Percentiles rank a stretch among this genome's conserved stretches.
Evolutionary conservation across 495 filamentous ascomycete species (phyloP).

Genomic region (Annulohypoxylon bovei): DNA sequence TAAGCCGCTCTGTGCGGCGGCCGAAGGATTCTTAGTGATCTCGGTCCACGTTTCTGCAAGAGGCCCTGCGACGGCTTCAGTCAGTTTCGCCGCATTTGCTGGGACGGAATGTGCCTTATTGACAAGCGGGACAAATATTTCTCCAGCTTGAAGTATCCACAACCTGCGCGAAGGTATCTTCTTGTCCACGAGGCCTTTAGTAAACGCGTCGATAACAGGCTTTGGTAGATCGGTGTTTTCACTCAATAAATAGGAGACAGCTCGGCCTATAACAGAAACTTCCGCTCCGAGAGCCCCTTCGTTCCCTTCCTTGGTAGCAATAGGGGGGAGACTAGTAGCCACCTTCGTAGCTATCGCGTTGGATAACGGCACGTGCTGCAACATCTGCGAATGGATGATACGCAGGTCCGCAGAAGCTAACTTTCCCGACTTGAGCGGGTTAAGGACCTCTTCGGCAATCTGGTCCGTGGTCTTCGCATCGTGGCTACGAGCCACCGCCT

Average conservation of each 20-base stretch:
- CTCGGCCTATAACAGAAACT: conserved; percentile 70
- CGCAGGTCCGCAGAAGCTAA: conserved; percentile 83
- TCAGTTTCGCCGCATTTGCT: conserved; percentile 62
- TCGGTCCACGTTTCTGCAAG: conserved; percentile 81
- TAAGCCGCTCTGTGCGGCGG: conserved; percentile 79
- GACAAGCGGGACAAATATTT: conserved; percentile 69
- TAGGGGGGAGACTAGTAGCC: conserved; percentile 68
- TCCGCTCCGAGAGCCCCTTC: conserved; percentile 83
- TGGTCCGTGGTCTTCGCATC: conserved; percentile 67
- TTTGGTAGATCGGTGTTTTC: conserved; percentile 68
- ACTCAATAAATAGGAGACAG: conserved; percentile 67
- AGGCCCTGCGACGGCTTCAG: conserved; percentile 68
- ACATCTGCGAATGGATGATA: conserved; percentile 79
- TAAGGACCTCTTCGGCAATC: conserved; percentile 78
- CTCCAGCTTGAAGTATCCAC: conserved; percentile 80
- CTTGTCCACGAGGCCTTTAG: conserved; percentile 87
- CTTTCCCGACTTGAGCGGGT: conserved; percentile 81
- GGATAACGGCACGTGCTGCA: conserved; percentile 68
- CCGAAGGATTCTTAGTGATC: conserved; percentile 75
- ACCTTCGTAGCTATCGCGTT: conserved; percentile 69
- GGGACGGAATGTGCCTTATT: conserved; percentile 57
- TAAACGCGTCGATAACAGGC: conserved; percentile 71
- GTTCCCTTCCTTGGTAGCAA: conserved; percentile 83
- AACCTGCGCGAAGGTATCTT: conserved; percentile 77
- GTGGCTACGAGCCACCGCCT: conserved; percentile 67